Base-by-base conservation (phyloP, 2,329 filamentous ascomycete species). In the Stemphylium beticola region DNA sequence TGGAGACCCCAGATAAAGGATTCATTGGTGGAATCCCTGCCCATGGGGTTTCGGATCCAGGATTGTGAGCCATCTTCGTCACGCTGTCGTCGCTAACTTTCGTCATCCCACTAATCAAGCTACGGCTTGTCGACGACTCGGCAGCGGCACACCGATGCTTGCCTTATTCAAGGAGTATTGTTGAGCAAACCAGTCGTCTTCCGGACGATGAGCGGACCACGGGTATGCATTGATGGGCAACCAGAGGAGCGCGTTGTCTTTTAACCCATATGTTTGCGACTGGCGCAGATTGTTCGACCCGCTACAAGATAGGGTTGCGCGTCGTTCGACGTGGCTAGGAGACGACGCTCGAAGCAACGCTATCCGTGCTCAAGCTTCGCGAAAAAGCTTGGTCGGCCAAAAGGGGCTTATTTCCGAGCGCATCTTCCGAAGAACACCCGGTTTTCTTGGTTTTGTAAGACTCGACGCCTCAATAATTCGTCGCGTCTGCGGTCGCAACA, bases 1-100 rank as follows among this genome's bases (percentile, higher is more conserved):
- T 60, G 64, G 64, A 63, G 61, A 55, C 61, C 58, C 62, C 62
- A 41, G 64, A 61, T 32, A 15, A 17, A 46, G 32, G 42, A 41
- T 43, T 45, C 50, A 60, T 54, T 54, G 34, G 45, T 31, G 36
- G 15, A 14, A 34, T 36, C 14, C 10, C 34, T 37, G 37, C 55
- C 55, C 55, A 55, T 52, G 51, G 49, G 57, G 53, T 48, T 45
- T 39, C 24, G 24, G 20, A 34, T 46, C 54, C 55, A 44, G 56
- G 41, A 50, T 61, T 38, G n/a, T 32, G 33, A 43, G 34, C 51
- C 33, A 32, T 38, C 39, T 20, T 54, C 51, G 45, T 43, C 39
- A 43, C 50, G 9, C 39, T 47, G 40, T 42, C 52, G 42, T 57
- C 36, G 53, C 44, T 63, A 61, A 44, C 18, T 50, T 26, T 39